phyloP scores from a whole-genome alignment of 768 basidiomycete genomes.

The Lactarius pseudohatsudake region DNA sequence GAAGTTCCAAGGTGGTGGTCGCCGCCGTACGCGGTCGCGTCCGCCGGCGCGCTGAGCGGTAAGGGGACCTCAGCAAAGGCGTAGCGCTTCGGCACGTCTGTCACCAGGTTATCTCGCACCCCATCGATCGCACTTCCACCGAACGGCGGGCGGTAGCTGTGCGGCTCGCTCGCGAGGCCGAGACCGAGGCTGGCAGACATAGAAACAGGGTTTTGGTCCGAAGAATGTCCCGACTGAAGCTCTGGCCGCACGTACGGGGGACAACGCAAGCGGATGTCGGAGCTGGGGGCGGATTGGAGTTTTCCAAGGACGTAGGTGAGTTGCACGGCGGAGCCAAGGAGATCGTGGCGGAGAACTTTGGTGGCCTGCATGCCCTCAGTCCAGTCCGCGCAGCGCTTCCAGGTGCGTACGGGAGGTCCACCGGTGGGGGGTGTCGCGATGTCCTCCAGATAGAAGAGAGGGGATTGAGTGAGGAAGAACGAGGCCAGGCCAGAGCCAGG shows the following conservation, averaged over 20 bases:
- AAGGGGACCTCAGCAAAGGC: slow-evolving; percentile 19
- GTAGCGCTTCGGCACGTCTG: slow-evolving; percentile 18
- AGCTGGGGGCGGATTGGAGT: slow-evolving; percentile 17
- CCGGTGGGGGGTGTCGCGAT: slow-evolving; percentile 36
- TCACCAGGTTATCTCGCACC: slow-evolving; percentile 3
- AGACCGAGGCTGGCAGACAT: slow-evolving; percentile 7
- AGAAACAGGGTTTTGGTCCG: slow-evolving; percentile 10
- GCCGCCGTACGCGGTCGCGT: slow-evolving; percentile 16
- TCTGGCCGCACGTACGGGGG: slow-evolving; percentile 26
- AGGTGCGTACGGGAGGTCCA: slow-evolving; percentile 42
- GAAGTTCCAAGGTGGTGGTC: slow-evolving; percentile 5
- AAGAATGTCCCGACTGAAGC: slow-evolving; percentile 12
- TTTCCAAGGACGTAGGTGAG: slow-evolving; percentile 52
- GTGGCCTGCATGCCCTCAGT: slow-evolving; percentile 72
- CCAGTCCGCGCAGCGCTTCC: slow-evolving; percentile 73
- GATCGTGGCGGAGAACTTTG: slow-evolving; percentile 58
- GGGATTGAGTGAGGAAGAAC: slow-evolving; percentile 65
- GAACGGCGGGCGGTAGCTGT: slow-evolving; percentile 25
- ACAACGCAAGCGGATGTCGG: slow-evolving; percentile 26
- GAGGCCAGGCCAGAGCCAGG: slow-evolving; percentile 59
- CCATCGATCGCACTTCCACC: slow-evolving; percentile 15
- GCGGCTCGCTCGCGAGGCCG: slow-evolving; percentile 7
- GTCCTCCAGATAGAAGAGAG: slow-evolving; percentile 66
- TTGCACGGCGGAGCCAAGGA: slow-evolving; percentile 62
- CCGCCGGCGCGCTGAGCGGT: slow-evolving; percentile 11